A percentile compares a stretch with the other conserved stretches of the same genome.
Conservation (phyloP, 1,139 yeast species). For the Taiozyma sp. region DNA sequence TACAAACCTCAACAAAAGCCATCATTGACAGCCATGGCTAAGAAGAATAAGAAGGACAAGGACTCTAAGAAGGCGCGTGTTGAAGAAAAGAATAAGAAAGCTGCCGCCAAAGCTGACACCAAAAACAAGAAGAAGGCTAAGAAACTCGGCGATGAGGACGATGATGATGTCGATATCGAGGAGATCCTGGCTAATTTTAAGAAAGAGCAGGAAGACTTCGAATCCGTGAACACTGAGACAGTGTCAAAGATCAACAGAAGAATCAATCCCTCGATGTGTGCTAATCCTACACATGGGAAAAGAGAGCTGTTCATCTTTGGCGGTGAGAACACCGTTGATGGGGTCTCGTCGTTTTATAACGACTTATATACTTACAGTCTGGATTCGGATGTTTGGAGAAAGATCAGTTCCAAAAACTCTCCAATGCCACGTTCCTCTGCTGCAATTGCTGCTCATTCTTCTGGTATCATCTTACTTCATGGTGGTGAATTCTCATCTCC, state of each 20-base stretch:
- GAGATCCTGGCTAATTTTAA: constrained; percentile 75
- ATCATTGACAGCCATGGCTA: constrained; percentile 52
- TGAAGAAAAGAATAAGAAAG: constrained; percentile 81
- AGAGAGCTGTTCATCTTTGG: constrained; percentile 82
- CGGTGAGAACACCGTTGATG: constrained; percentile 60
- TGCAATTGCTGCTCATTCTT: constrained; percentile 90
- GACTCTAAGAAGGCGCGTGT: constrained; percentile 88
- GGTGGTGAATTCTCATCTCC: constrained; percentile 99
- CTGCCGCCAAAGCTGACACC: constrained; percentile 60
- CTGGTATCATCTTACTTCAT: constrained; percentile 77
- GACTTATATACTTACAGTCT: constrained; percentile 71
- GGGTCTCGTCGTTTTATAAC: constrained; percentile 68
- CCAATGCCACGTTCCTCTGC: constrained; percentile 95
- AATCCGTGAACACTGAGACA: constrained; percentile 58
- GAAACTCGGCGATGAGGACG: constrained; percentile 63
- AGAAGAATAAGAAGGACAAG: constrained; percentile 78
- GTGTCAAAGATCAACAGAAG: constrained; percentile 61
- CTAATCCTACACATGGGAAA: constrained; percentile 72
- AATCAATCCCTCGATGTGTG: constrained; percentile 67
- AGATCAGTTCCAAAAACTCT: constrained; percentile 70
- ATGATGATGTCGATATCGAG: constrained; percentile 86
- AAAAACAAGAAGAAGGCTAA: constrained; percentile 73
- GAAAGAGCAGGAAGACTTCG: constrained; percentile 71
- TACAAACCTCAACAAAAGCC: background rate
- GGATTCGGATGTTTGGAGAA: constrained; percentile 81